Conservation (phyloP, 1,284 basidiomycete species). For the Pascua guehoae region DNA sequence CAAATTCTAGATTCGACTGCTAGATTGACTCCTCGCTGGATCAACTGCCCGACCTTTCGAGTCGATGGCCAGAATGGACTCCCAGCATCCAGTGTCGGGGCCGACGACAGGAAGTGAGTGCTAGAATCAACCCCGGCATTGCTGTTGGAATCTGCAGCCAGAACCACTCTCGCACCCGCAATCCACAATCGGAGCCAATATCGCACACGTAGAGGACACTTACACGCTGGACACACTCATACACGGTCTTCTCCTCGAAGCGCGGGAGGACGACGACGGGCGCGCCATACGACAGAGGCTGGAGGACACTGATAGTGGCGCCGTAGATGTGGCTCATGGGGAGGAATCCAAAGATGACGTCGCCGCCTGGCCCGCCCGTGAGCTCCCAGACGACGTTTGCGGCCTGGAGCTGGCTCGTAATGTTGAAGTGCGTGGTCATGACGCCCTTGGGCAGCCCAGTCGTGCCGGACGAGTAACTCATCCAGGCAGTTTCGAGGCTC, state of each 20-base stretch:
- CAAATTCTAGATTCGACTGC: no score
- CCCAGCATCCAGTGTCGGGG: no score
- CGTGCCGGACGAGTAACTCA: conserved; percentile 69
- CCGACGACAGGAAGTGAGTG: no score
- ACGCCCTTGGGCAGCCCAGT: conserved; percentile 49
- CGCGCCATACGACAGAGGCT: conserved; percentile 59
- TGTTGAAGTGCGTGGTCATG: conserved; percentile 63
- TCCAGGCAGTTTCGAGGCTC: conserved; percentile 16
- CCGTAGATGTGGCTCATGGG: conserved; percentile 23
- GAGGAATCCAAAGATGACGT: conserved; percentile 17
- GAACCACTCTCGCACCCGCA: conserved; percentile 46
- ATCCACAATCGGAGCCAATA: no score
- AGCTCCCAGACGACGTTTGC: conserved; percentile 5
- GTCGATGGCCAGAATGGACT: no score
- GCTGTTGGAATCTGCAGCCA: no score
- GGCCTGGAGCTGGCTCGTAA: conserved; percentile 49
- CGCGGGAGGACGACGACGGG: conserved; percentile 65
- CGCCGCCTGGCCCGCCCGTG: conserved; percentile 1
- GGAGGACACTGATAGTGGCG: conserved; percentile 53
- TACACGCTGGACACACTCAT: conserved; percentile 59
- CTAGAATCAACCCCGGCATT: conserved; percentile 14
- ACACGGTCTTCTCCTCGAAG: conserved; percentile 59
- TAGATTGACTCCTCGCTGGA: no score
- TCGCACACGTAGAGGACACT: no score
- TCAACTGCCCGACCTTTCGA: no score